phyloP scores from a whole-genome alignment of 306 rosid genomes.

The Hippophae gyantsensis region DNA sequence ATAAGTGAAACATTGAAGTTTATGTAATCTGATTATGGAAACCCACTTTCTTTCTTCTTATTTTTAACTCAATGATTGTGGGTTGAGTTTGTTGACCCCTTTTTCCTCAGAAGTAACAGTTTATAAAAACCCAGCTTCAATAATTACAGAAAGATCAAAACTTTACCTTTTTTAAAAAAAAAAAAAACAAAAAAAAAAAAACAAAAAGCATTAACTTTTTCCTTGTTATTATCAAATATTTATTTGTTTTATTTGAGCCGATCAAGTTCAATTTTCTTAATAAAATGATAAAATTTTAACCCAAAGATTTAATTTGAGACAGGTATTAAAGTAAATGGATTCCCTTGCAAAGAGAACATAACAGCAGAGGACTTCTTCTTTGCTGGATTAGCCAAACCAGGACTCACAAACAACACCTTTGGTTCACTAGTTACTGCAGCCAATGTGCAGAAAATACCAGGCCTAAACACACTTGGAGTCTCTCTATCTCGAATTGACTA shows the following conservation, averaged over 20 bases:
- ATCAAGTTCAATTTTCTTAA: not conserved
- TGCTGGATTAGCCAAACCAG: constrained; percentile 48
- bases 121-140: no score
- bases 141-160: no score
- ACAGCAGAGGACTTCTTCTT: constrained; percentile 61
- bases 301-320: constrained; percentile 7
- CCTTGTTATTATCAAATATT: not conserved
- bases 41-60: not conserved
- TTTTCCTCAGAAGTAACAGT: no score
- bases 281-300: not conserved
- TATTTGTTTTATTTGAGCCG: not conserved
- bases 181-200: no score
- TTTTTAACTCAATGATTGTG: not conserved
- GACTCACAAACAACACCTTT: constrained; percentile 58
- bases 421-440: constrained; percentile 65
- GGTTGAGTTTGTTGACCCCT: no score
- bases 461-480: constrained; percentile 81
- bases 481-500: constrained; percentile 75
- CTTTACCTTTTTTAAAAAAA: no score
- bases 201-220: no score
- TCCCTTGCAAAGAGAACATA: constrained; percentile 50
- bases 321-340: constrained; percentile 67
- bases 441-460: constrained; percentile 60
- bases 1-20: no score
- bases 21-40: no score